Conservation (phyloP, 2,329 filamentous ascomycete genomes). For the Penicillium sp. region DNA sequence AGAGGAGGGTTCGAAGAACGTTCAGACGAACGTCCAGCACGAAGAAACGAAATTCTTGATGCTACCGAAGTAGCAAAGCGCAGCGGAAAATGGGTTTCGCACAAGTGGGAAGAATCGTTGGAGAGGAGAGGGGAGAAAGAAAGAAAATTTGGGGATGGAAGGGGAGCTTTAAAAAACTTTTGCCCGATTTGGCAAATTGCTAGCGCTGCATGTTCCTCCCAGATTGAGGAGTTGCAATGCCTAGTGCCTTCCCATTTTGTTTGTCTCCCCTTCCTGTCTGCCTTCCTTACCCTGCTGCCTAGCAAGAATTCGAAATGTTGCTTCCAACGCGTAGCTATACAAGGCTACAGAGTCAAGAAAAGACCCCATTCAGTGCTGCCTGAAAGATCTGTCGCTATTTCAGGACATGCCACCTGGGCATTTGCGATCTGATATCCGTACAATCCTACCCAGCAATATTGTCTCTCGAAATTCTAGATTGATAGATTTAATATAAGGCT, state of each 20-base stretch:
- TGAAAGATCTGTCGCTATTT: too few species aligned
- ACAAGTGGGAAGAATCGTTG: not conserved
- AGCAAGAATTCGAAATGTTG: not conserved
- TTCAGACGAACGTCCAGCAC: conserved; percentile 1
- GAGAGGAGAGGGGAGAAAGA: not conserved
- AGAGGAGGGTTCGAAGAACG: not conserved
- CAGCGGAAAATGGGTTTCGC: not conserved
- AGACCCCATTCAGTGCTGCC: too few species aligned
- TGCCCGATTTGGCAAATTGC: not conserved
- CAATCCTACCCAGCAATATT: not conserved
- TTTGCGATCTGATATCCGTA: not conserved
- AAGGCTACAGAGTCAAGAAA: not conserved
- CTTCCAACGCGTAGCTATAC: not conserved
- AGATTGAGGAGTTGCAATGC: not conserved
- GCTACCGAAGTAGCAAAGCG: conserved; percentile 4
- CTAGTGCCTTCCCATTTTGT: not conserved
- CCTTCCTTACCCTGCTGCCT: not conserved
- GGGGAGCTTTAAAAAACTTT: too few species aligned
- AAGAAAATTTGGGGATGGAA: not conserved
- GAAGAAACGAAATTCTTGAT: not conserved
- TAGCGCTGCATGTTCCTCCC: not conserved
- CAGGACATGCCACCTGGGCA: not conserved
- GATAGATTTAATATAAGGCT: not conserved
- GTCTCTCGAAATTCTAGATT: not conserved
- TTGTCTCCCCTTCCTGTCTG: not conserved